Evolutionary conservation across 495 filamentous ascomycete genomes (phyloP), one percentile per base, ranked within the genome.

Genomic region (Diplogelasinospora grovesii): DNA sequence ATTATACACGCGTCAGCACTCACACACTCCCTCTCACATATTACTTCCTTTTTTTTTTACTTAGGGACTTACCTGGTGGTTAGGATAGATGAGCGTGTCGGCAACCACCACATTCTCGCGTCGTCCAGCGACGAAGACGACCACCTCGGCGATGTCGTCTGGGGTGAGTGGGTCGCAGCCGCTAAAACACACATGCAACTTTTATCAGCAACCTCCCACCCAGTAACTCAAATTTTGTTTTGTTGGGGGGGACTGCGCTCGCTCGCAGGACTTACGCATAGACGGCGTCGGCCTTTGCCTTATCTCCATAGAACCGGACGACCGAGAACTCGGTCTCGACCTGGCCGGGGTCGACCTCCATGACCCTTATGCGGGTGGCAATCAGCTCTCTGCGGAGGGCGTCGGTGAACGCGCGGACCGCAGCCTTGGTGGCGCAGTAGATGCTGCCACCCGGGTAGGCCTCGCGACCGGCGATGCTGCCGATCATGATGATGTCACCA

Each of bases 301-400:
- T 90, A 60, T 98, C 92, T 8, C 92, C 92, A 44, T 87, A 78
- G 57, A 92, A 98, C 31, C 92, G 77, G 29, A 98, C 89, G 25
- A 97, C 70, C 1, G 86, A 93, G 65, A 98, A 98, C 63, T 98
- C 89, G 14, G 92, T 98, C 74, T 97, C 89, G 33, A 98, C 92
- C 65, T 96, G 92, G 27, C 92, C 92, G 5, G 92, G 92, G 54
- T 96, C 92, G 45, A 98, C 71, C 67, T 92, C 89, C 43, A 96
- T 90, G 35, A 98, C 72, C 16, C 92, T 66, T 35, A 98, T 90
- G 30, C 89, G 71, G 4, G 87, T 85, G 19, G 83, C 74, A 48
- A 98, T 81, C 32, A 95, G 73, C 71, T 98, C 92, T 68, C 82
- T 86, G 51, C 92, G 74, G 51, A 98, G 63, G 11, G 85, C 73